These are phyloP conservation scores for Cutaneotrichosporon sp. DNA, from an alignment of 1,284 basidiomycete species.

Conservation along the genomic window DNA sequence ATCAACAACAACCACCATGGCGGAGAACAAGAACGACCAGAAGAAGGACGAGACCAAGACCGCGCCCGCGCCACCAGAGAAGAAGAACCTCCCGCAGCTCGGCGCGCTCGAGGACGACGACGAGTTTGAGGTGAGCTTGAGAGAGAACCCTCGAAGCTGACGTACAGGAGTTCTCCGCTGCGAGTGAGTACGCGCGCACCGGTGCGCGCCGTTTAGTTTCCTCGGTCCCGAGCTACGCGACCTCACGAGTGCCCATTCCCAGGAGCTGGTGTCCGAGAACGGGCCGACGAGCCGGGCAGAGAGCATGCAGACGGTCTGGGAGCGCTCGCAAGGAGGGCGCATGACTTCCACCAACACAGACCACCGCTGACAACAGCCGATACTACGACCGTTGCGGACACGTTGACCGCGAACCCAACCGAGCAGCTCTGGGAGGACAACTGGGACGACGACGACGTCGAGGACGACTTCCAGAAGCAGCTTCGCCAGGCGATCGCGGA, in stretches of 20 bases:
- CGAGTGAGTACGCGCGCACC: conserved; percentile 37
- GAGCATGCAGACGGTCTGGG: too few species aligned
- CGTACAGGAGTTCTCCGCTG: conserved; percentile 49
- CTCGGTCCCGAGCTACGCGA: too few species aligned
- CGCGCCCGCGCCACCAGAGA: conserved; percentile 23
- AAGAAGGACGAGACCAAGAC: conserved; percentile 6
- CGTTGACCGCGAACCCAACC: conserved; percentile 39
- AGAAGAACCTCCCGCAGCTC: conserved; percentile 52
- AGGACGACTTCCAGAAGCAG: conserved; percentile 95
- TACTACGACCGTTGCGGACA: conserved; percentile 43
- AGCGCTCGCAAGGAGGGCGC: too few species aligned
- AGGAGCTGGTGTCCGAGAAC: too few species aligned
- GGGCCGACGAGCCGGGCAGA: too few species aligned
- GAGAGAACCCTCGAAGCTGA: conserved; percentile 7
- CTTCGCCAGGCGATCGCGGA: conserved; percentile 60
- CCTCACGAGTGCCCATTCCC: too few species aligned
- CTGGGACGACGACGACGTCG: conserved; percentile 99
- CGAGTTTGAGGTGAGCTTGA: conserved; percentile 54
- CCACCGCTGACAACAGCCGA: conserved; percentile 21
- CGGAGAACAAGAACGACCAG: conserved; percentile 16
- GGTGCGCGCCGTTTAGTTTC: too few species aligned
- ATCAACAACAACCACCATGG: conserved; percentile 22
- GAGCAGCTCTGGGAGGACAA: conserved; percentile 93
- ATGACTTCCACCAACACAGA: too few species aligned
- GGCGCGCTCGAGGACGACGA: conserved; percentile 56